These are phyloP conservation scores for Yamadazyma sp. DNA, from an alignment of 1,139 yeast genomes.

Conservation along the genomic window DNA sequence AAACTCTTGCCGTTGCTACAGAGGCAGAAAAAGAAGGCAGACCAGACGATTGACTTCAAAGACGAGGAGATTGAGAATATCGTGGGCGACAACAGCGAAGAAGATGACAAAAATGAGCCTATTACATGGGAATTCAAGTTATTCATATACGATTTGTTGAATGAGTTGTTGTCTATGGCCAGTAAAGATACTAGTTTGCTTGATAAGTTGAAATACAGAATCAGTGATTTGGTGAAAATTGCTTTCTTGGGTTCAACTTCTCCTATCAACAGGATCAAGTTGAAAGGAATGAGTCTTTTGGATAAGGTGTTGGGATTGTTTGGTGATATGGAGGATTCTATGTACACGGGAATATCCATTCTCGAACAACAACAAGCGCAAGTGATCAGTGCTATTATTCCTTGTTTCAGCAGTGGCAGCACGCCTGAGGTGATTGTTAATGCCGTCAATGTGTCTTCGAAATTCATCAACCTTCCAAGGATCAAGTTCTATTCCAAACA, in stretches of 20 bases:
- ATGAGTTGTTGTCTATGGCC: slow-evolving; percentile 47
- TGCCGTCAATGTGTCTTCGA: slow-evolving; percentile 80
- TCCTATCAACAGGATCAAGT: slow-evolving; percentile 57
- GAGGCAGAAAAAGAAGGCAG: slow-evolving; percentile 42
- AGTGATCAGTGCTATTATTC: slow-evolving; percentile 83
- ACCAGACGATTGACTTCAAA: slow-evolving; percentile 32
- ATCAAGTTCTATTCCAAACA: slow-evolving; percentile 51
- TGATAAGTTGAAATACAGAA: slow-evolving; percentile 45
- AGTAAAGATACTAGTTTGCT: slow-evolving; percentile 39
- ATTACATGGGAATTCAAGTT: slow-evolving; percentile 69
- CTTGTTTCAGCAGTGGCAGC: slow-evolving; percentile 79
- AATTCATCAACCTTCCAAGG: slow-evolving; percentile 56
- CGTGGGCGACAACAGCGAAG: slow-evolving; percentile 27
- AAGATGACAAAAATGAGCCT: slow-evolving; percentile 54
- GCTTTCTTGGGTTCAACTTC: slow-evolving; percentile 85
- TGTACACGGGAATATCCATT: slow-evolving; percentile 68
- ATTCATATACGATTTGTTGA: slow-evolving; percentile 59
- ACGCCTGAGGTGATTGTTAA: slow-evolving; percentile 72
- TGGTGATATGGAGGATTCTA: slow-evolving; percentile 71
- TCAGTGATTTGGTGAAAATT: slow-evolving; percentile 75
- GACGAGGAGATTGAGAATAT: slow-evolving; percentile 50
- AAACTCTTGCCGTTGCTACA: slow-evolving; percentile 46
- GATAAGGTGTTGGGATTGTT: slow-evolving; percentile 39
- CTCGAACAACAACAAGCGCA: slow-evolving; percentile 95
- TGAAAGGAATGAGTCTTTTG: slow-evolving; percentile 65